Base-by-base conservation (phyloP, 768 basidiomycete species). In the Trametes villosa region DNA sequence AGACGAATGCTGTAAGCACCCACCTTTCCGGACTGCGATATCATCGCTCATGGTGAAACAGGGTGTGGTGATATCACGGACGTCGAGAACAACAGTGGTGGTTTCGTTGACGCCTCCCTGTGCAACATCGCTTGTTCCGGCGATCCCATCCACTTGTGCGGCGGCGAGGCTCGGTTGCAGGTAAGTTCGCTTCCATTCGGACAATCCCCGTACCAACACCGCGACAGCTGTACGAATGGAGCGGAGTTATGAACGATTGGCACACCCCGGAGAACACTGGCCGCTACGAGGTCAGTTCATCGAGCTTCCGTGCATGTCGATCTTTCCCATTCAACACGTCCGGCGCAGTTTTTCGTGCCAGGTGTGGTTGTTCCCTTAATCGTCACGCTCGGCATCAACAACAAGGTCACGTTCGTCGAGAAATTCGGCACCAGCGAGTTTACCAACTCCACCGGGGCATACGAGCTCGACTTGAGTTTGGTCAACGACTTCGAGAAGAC, bases 391-490 rank as follows among this genome's bases (percentile, higher is more conserved):
- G 89, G 91, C 1, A 78, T 89, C 72, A 92, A 92, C 76, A 86
- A 88, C 77, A 93, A 92, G 68, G 86, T 92, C 48, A 82, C 86
- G 1, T 89, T 92, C 76, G 76, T 93, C 8, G 91, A 93, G 72
- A 93, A 92, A 70, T 74, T 55, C 3, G 88, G 89, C 9, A 91
- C 89, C 26, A 80, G 79, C 57, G 83, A 83, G 34, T 85, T 77
- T 57, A 59, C 69, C 3, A 91, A 91, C 71, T 80, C 86, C 4
- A 91, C 91, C 17, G 91, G 89, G 9, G 89, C 89, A 1, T 92
- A 91, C 63, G 91, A 93, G 64, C 77, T 93, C 26, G 91, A 92
- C 67, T 71, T 86, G 40, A 85, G 79, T 29, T 75, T 92, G 33
- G 78, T 77, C 0, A 61, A 77, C 60, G 74, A 80, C 31, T 77